Percentiles rank a stretch among this genome's conserved stretches.
Conservation (phyloP, 2,329 filamentous ascomycete species). For the Rutstroemia sp. region DNA sequence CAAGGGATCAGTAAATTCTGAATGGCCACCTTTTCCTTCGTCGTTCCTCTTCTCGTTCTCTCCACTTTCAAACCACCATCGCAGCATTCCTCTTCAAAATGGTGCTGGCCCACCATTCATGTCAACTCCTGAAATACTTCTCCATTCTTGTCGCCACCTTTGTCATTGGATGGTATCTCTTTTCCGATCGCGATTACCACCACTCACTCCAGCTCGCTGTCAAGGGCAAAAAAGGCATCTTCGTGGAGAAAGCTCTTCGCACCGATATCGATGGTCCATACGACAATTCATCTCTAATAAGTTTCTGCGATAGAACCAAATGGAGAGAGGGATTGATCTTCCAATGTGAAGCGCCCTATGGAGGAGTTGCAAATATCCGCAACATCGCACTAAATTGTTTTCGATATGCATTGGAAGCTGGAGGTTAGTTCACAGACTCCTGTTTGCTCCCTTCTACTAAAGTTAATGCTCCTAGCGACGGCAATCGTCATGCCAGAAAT, state of each 20-base stretch:
- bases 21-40: not conserved
- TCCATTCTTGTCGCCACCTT: not conserved
- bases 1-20: no score
- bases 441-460: not conserved
- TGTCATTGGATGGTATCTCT: not conserved
- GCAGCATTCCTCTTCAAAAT: not conserved
- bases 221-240: conserved; percentile 8
- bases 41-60: not conserved
- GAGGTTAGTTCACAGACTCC: conserved; percentile 17
- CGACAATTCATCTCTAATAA: conserved; percentile 7
- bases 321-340: conserved; percentile 33
- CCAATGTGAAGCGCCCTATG: conserved; percentile 33
- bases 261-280: conserved; percentile 20
- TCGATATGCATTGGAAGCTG: conserved; percentile 33
- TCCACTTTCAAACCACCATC: not conserved
- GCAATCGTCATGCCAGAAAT: conserved; percentile 5
- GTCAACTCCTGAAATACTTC: conserved; percentile 10
- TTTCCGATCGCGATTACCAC: conserved; percentile 5
- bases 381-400: conserved; percentile 36
- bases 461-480: conserved; percentile 2
- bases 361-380: conserved; percentile 34
- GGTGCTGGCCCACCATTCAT: not conserved
- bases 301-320: conserved; percentile 25
- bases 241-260: conserved; percentile 12
- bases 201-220: not conserved